Percentiles rank a stretch among this genome's conserved stretches.
Evolutionary conservation across 2,329 filamentous ascomycete genomes (phyloP).

Genomic region (Phialocephala subalpina): DNA sequence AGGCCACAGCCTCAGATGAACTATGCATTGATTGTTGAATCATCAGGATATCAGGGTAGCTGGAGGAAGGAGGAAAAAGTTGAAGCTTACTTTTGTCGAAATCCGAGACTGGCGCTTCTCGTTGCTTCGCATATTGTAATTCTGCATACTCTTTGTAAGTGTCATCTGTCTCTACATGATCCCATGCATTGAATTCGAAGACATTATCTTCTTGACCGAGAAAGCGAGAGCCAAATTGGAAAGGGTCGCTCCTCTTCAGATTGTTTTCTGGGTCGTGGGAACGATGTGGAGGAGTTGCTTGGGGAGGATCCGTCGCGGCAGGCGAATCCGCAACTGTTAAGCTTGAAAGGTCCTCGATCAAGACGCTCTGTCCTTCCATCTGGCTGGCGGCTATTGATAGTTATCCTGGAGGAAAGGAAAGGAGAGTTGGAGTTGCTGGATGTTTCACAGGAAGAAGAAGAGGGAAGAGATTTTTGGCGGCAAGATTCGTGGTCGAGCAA

Average conservation of each 20-base stretch:
- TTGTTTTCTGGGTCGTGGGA: slow-evolving; percentile 62
- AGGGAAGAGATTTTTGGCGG: not conserved
- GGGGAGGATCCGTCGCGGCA: slow-evolving; percentile 29
- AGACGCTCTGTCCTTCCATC: slow-evolving; percentile 12
- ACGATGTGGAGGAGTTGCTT: slow-evolving; percentile 38
- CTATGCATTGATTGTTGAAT: slow-evolving; percentile 68
- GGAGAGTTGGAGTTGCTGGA: not conserved
- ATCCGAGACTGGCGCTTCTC: slow-evolving; percentile 85
- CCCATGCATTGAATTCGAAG: slow-evolving; percentile 99
- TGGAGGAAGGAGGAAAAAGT: slow-evolving; percentile 17
- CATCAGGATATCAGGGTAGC: slow-evolving; percentile 53
- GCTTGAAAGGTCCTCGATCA: slow-evolving; percentile 28
- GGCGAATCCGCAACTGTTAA: slow-evolving; percentile 19
- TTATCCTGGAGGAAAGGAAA: too few species aligned
- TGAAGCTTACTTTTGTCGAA: slow-evolving; percentile 81
- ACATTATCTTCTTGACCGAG: slow-evolving; percentile 87
- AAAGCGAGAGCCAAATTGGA: slow-evolving; percentile 91
- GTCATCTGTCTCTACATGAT: slow-evolving; percentile 94
- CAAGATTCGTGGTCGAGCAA: too few species aligned
- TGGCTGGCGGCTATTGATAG: slow-evolving; percentile 26
- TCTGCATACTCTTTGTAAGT: slow-evolving; percentile 87
- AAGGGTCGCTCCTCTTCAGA: slow-evolving; percentile 88
- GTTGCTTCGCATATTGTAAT: slow-evolving; percentile 84
- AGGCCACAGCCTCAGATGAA: slow-evolving; percentile 68
- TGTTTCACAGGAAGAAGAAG: not conserved